Conservation (phyloP, 768 basidiomycete genomes). For the Cystoderma amianthinum region DNA sequence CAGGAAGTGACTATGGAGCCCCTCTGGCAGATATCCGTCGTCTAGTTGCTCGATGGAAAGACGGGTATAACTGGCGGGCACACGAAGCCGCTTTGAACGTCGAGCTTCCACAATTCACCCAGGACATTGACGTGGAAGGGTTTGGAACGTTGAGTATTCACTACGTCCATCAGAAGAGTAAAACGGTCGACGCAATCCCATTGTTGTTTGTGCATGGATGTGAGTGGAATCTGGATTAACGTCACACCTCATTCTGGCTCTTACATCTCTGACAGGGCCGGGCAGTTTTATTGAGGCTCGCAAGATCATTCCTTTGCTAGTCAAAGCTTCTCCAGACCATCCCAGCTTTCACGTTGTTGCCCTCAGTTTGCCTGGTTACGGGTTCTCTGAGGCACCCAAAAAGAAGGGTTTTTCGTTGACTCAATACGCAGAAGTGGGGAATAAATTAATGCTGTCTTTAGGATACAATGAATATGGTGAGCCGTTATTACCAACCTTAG, state of each 20-base stretch:
- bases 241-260: neutral
- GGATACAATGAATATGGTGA: conserved; percentile 30
- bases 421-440: conserved; percentile 22
- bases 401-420: conserved; percentile 33
- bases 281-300: conserved; percentile 43
- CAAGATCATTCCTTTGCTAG: conserved; percentile 45
- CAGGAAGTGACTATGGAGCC: conserved; percentile 27
- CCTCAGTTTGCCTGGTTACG: conserved; percentile 46
- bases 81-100: conserved; percentile 35
- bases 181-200: conserved; percentile 32
- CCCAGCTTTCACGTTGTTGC: conserved; percentile 57
- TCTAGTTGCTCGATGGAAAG: conserved; percentile 31
- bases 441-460: conserved; percentile 18
- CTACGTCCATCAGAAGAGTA: conserved; percentile 43
- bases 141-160: conserved; percentile 36
- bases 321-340: conserved; percentile 25
- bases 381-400: conserved; percentile 45
- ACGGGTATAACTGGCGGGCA: conserved; percentile 36
- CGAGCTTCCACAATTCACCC: conserved; percentile 42
- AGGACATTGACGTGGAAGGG: conserved; percentile 35
- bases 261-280: conserved; percentile 31
- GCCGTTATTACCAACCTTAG: neutral
- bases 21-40: conserved; percentile 33
- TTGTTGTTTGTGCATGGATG: conserved; percentile 52
- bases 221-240: conserved; percentile 3